phyloP scores from a whole-genome alignment of 2,329 filamentous ascomycete genomes.

The Trichoderma koningiopsis region DNA sequence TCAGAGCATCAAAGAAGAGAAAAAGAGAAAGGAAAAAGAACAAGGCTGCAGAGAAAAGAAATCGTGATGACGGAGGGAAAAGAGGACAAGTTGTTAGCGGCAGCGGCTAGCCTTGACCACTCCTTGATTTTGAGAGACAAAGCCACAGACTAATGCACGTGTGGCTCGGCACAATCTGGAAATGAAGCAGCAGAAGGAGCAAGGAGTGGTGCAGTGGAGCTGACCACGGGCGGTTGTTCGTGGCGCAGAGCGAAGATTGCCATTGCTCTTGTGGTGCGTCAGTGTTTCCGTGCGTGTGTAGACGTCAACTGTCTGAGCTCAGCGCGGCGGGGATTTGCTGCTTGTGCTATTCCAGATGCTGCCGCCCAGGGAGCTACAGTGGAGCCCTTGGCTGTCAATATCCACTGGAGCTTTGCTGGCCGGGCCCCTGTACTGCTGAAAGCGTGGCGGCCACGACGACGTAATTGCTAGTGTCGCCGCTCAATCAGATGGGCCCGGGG shows the following conservation, averaged over 20 bases:
- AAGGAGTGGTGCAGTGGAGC: slow-evolving; percentile 22
- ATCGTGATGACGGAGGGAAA: slow-evolving; percentile 6
- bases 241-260: slow-evolving; percentile 11
- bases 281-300: neutral
- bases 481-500: neutral
- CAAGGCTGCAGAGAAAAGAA: neutral
- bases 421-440: slow-evolving; percentile 22
- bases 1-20: neutral
- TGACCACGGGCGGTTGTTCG: slow-evolving; percentile 17
- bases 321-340: slow-evolving; percentile 10
- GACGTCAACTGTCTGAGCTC: slow-evolving; percentile 11
- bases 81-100: slow-evolving; percentile 21
- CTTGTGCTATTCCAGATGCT: neutral
- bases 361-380: slow-evolving; percentile 20
- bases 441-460: slow-evolving; percentile 22
- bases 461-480: neutral
- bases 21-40: slow-evolving; percentile 1
- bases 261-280: neutral
- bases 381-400: slow-evolving; percentile 11
- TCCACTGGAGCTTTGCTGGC: slow-evolving; percentile 22
- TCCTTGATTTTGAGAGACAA: slow-evolving; percentile 10
- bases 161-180: slow-evolving; percentile 25
- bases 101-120: slow-evolving; percentile 3
- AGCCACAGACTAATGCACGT: slow-evolving; percentile 25
- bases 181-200: slow-evolving; percentile 14